Base-by-base conservation (phyloP, 768 basidiomycete genomes). In the Mycena polygramma region DNA sequence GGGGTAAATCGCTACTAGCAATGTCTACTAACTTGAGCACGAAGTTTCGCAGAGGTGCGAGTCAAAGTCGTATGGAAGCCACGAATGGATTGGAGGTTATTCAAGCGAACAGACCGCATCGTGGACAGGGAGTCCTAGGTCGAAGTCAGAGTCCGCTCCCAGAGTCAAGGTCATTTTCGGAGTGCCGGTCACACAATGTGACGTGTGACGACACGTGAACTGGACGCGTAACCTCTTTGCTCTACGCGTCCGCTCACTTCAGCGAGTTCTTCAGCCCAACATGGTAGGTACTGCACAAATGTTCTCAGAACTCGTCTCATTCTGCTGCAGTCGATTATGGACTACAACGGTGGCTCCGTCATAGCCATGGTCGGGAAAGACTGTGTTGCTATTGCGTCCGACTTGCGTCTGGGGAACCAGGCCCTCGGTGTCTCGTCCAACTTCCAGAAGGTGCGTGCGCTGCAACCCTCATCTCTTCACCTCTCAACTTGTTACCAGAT, bases 361-460 rank as follows among this genome's bases (percentile, higher is more conserved):
- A 88, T 99, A 82, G 98, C 98, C 85, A 99, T 99, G 98, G 93
- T 93, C 69, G 98, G 98, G 72, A 98, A 99, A 83, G 93, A 96
- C 75, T 99, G 98, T 81, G 98, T 99, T 58, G 98, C 98, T 62
- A 99, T 99, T 83, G 98, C 97, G 35, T 95, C 93, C 63, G 98
- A 99, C 83, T 78, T 97, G 74, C 90, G 97, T 72, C 84, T 99
- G 63, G 98, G 98, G 69, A 94, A 92, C 73, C 92, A 96, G 79
- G 89, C 94, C 8, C 79, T 97, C 75, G 91, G 94, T 43, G 90
- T 99, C 58, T 92, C 97, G 9, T 89, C 91, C 57, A 94, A 99
- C 83, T 99, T 97, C 80, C 93, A 98, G 80, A 98, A 95, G 91
- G 98, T 96, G 68, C 48, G 83, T 73, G 15, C 24, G 48, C 15